Conservation (phyloP, 2,329 filamentous ascomycete genomes). For the Colletotrichum tamarilloi region DNA sequence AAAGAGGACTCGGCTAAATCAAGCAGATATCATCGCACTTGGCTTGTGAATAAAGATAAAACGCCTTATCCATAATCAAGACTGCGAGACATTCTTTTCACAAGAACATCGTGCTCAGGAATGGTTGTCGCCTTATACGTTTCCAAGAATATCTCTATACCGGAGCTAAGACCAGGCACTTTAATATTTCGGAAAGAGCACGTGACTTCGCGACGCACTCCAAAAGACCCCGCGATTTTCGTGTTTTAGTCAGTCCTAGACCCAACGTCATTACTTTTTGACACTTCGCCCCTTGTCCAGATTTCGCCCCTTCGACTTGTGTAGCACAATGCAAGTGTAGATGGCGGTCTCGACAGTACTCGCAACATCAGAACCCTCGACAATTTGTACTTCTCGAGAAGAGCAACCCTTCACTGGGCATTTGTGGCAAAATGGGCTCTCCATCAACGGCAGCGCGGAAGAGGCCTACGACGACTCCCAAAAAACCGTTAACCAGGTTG, state of each 20-base stretch:
- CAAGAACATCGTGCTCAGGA: background rate
- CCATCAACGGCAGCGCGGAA: conserved; percentile 31
- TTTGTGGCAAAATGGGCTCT: conserved; percentile 29
- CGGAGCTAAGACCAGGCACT: background rate
- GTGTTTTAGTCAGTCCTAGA: conserved; percentile 1
- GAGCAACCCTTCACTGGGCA: background rate
- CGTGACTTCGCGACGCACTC: conserved; percentile 25
- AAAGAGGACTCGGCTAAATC: too few relatives aligned
- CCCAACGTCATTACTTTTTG: conserved; percentile 14
- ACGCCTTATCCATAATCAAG: too few relatives aligned
- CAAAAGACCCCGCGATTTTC: conserved; percentile 19
- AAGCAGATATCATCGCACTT: too few relatives aligned
- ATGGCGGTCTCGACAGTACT: background rate
- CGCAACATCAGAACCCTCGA: background rate
- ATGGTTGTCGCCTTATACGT: background rate
- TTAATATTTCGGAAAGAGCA: background rate
- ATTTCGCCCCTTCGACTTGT: background rate
- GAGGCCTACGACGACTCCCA: conserved; percentile 34
- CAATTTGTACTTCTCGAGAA: background rate
- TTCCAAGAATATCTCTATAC: accelerated
- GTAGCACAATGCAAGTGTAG: background rate
- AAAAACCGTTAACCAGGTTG: conserved; percentile 25
- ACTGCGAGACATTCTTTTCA: background rate
- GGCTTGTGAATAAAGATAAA: too few relatives aligned
- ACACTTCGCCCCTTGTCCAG: background rate